Evolutionary conservation across 306 rosid genomes (phyloP).

Genomic region (Medicago lupulina): DNA sequence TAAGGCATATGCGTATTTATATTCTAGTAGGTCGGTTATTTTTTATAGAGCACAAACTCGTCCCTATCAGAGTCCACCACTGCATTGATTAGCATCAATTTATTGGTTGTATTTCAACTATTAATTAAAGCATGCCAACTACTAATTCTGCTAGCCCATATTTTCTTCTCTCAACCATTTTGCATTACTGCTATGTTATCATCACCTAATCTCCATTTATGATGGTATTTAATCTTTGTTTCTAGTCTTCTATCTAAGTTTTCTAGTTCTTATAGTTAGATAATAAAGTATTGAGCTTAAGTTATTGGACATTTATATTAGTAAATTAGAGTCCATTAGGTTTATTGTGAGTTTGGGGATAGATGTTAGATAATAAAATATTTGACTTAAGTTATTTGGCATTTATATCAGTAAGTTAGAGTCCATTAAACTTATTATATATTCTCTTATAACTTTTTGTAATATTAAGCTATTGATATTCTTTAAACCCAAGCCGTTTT

Average conservation of each 20-base stretch:
- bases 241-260: not conserved
- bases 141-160: constrained; percentile 19
- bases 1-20: not conserved
- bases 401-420: too few species aligned
- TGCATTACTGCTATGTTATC: constrained; percentile 3
- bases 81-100: constrained; percentile 44
- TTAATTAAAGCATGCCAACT: constrained; percentile 44
- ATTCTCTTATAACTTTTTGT: too few species aligned
- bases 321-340: too few species aligned
- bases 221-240: not conserved
- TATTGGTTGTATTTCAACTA: constrained; percentile 37
- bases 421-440: too few species aligned
- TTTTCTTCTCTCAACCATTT: constrained; percentile 44
- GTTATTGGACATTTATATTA: too few species aligned
- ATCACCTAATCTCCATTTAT: not conserved
- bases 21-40: not conserved
- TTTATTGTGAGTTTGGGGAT: too few species aligned
- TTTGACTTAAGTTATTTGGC: too few species aligned
- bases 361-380: too few species aligned
- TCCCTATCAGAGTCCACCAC: constrained; percentile 8
- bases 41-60: not conserved
- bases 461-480: too few species aligned
- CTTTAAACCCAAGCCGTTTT: too few species aligned
- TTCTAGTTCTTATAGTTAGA: too few species aligned
- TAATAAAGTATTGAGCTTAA: too few species aligned